Evolutionary conservation across 148 eudicot species (phyloP), one percentile per base, ranked within the genome.

Genomic region (Cornus suecica): DNA sequence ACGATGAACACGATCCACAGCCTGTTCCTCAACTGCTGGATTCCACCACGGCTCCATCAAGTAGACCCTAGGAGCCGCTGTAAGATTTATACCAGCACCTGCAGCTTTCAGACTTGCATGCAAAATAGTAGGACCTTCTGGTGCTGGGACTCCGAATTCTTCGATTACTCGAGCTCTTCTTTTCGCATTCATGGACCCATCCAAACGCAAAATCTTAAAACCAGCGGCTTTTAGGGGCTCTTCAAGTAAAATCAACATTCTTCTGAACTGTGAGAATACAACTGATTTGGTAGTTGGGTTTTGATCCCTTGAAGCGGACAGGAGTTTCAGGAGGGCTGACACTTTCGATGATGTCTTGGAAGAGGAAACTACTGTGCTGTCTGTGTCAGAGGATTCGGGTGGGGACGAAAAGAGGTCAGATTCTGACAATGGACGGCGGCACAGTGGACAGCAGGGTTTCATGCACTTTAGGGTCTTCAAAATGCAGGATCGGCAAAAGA

Each of bases 11-110:
- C 99, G 85, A 77, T 95, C 99, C 99, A 95, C 91, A 13, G 99
- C 99, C 74, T 95, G 99, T 70, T 92, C 97, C 83, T 95, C 99
- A 10, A 91, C 85, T 13, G 97, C 99, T 27, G 99, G 99, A 68
- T 95, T 94, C 99, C 97, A 92, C 99, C 99, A 94, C 20, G 99
- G 99, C 78, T 94, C 99, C 76, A 92, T 66, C 68, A 94, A 68
- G 79, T 90, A 94, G 20, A 94, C 97, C 62, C 78, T 87, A 9
- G 94, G 87, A 6, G 99, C 97, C 51, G 89, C 88, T 10, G 97
- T 89, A 18, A 94, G 97, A 73, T 92, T 94, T 74, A 92, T 88
- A 65, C 97, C 99, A 3, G 85, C 84, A n/a, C 95, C 90, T 3
- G 91, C 89, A 67, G 99, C 96, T 79, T 92, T 95, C 29, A 95